phyloP scores from a whole-genome alignment of 2,329 filamentous ascomycete genomes.

The Conoideocrella luteorostrata region DNA sequence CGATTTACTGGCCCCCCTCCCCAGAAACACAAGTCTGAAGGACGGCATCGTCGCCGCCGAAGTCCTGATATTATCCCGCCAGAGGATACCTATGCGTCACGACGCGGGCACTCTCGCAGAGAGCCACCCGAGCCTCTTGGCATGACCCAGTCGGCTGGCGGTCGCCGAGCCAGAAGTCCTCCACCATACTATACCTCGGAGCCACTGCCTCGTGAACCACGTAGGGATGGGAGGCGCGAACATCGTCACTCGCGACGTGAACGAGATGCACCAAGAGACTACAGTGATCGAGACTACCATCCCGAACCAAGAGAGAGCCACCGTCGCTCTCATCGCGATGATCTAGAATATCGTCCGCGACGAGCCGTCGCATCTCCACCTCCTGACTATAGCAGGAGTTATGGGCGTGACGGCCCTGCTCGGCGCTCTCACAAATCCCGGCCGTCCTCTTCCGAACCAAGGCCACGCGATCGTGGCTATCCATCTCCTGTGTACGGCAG shows the following conservation, averaged over 20 bases:
- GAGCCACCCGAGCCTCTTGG: slow-evolving; percentile 6
- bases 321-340: slow-evolving; percentile 8
- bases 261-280: neutral
- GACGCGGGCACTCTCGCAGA: slow-evolving; percentile 9
- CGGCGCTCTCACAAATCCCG: neutral
- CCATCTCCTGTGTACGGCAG: slow-evolving; percentile 11
- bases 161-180: slow-evolving; percentile 11
- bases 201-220: slow-evolving; percentile 6
- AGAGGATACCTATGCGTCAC: slow-evolving; percentile 9
- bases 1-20: slow-evolving; percentile 9
- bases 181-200: slow-evolving; percentile 8
- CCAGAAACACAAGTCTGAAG: slow-evolving; percentile 18
- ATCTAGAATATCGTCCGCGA: slow-evolving; percentile 13
- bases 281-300: slow-evolving; percentile 3
- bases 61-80: slow-evolving; percentile 10
- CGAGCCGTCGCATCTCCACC: slow-evolving; percentile 13
- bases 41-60: slow-evolving; percentile 13
- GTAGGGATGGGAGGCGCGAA: neutral
- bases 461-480: slow-evolving; percentile 2
- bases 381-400: slow-evolving; percentile 11
- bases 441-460: slow-evolving; percentile 7
- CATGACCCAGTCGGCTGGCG: slow-evolving; percentile 1
- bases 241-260: slow-evolving; percentile 1
- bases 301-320: neutral
- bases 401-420: slow-evolving; percentile 10